Base-by-base conservation (phyloP, 2,329 filamentous ascomycete species). In the Simplicillium aogashimaense region DNA sequence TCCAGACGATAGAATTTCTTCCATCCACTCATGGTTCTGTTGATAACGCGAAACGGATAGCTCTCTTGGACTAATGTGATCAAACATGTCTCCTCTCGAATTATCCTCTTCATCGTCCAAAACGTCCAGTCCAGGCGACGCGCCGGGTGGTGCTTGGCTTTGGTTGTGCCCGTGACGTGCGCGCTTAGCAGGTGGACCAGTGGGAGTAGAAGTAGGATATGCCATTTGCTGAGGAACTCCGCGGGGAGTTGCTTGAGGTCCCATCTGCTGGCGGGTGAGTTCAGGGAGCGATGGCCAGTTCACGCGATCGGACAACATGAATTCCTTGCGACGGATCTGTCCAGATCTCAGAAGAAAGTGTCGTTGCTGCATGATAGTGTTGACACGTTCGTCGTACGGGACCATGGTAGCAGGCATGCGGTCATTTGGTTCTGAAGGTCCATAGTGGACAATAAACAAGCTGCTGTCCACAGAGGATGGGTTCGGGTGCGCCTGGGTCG, bases 1-100 rank as follows among this genome's bases (percentile, higher is more conserved):
- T 0, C 89, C 87, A 1, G 90, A 97, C 1, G 85, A 86, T 40
- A 97, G 76, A 20, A 98, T 81, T 62, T 98, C 90, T 55, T 97
- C 92, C 86, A 98, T 95, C 92, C 90, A 97, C 59, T 95, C 87
- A 53, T 98, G 90, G 53, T 98, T 94, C 56, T 95, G 88, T 57
- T 83, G 83, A 59, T 95, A 98, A 41, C 92, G 78, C 47, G 80
- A 78, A 44, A 86, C 70, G 50, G 88, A 94, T 45, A 98, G 83
- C 47, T 98, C 92, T 34, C 89, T 77, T 3, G 89, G 89, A 1
- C 87, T 90, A 46, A 95, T 69, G 47, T 87, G 78, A 56, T 98
- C 92, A 53, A 98, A 86, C 57, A 89, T 74, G 58, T 98, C 92
- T 20, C 88, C 88, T 15, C 85, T 74, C 7, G 83, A 84, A 3